Percentiles rank a stretch among this genome's conserved stretches.
phyloP scores from a whole-genome alignment of 495 filamentous ascomycete species.

The Rhypophila decipiens region DNA sequence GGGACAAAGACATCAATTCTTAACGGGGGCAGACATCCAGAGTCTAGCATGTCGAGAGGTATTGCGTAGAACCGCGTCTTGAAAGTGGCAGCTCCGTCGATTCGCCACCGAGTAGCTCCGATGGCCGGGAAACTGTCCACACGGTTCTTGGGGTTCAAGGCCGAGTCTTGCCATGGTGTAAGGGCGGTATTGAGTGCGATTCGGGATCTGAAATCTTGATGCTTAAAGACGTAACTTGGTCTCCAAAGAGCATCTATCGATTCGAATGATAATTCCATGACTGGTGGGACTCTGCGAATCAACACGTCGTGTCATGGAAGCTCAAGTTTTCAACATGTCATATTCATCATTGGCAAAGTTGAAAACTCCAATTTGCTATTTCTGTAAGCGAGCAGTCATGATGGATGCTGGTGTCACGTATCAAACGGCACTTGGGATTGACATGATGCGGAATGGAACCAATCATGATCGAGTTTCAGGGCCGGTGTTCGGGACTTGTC shows the following conservation, averaged over 20 bases:
- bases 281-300: neutral
- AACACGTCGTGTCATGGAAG: too few species aligned
- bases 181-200: neutral
- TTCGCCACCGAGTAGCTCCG: neutral
- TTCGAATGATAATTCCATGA: neutral
- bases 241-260: conserved; percentile 2
- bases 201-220: neutral
- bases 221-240: conserved; percentile 1
- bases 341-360: too few species aligned
- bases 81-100: conserved; percentile 1
- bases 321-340: too few species aligned
- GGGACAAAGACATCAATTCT: conserved; percentile 1
- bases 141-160: conserved; percentile 4
- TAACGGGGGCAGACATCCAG: neutral
- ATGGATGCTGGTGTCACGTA: too few species aligned
- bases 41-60: neutral
- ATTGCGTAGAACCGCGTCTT: conserved; percentile 4
- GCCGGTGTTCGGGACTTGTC: too few species aligned
- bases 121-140: neutral
- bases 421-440: too few species aligned
- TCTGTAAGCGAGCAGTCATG: too few species aligned
- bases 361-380: too few species aligned
- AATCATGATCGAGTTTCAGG: too few species aligned
- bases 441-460: too few species aligned
- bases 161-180: neutral